A percentile compares a stretch with the other conserved stretches of the same genome.
These are phyloP conservation scores for Yamadazyma laniorum DNA, from an alignment of 805 yeast genomes.

Conservation along the genomic window DNA sequence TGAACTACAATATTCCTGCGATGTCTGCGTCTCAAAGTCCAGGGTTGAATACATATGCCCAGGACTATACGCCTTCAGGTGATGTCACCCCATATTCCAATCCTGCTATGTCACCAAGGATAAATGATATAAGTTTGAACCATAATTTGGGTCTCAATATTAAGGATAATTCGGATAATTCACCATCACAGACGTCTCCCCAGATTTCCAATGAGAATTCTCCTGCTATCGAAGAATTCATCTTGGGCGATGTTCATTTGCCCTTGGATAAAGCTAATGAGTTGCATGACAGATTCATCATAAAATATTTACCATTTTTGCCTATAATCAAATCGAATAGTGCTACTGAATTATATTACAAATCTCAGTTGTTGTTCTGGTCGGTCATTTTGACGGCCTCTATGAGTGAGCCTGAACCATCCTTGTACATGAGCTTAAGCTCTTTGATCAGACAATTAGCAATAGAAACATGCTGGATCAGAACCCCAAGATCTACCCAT, in stretches of 20 bases:
- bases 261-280: conserved; percentile 66
- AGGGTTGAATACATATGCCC: not conserved
- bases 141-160: conserved; percentile 5
- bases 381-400: conserved; percentile 85
- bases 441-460: conserved; percentile 81
- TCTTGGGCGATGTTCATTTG: conserved; percentile 71
- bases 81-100: conserved; percentile 8
- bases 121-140: conserved; percentile 5
- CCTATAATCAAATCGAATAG: conserved; percentile 73
- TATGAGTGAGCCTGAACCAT: conserved; percentile 82
- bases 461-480: conserved; percentile 87
- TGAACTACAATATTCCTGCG: conserved; percentile 4
- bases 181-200: conserved; percentile 19
- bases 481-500: conserved; percentile 91
- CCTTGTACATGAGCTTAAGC: conserved; percentile 70
- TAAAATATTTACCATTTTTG: conserved; percentile 66
- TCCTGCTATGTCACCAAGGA: conserved; percentile 5
- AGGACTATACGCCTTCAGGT: conserved; percentile 6
- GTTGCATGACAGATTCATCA: conserved; percentile 67
- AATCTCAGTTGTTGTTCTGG: conserved; percentile 87
- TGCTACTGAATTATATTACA: conserved; percentile 76
- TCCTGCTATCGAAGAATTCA: conserved; percentile 54
- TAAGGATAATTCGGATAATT: conserved; percentile 26
- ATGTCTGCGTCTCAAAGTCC: not conserved
- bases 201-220: conserved; percentile 4